Percentiles rank a stretch among this genome's conserved stretches.
phyloP scores from a whole-genome alignment of 2,329 filamentous ascomycete genomes.

The Colletotrichum liaoningense region DNA sequence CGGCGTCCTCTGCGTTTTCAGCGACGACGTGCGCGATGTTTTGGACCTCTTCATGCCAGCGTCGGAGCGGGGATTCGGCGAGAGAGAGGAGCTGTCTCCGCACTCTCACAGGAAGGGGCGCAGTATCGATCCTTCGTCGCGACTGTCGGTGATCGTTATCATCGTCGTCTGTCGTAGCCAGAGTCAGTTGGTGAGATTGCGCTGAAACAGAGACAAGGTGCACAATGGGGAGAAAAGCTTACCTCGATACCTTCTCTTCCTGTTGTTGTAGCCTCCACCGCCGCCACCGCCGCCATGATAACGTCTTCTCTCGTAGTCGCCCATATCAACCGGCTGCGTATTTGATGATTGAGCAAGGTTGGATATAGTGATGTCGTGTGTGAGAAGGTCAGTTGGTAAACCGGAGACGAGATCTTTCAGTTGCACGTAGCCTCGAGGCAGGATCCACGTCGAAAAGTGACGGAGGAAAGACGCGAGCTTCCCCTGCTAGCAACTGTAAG shows the following conservation, averaged over 20 bases:
- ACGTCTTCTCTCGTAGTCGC: constrained; percentile 69
- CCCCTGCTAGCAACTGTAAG: constrained; percentile 28
- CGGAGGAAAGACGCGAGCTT: constrained; percentile 24
- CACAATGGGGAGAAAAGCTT: constrained; percentile 41
- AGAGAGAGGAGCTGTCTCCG: constrained; percentile 83
- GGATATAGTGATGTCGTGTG: neutral
- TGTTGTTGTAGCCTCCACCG: constrained; percentile 68
- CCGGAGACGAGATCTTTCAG: neutral
- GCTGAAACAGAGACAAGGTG: neutral
- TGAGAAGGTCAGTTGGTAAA: neutral
- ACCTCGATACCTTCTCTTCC: constrained; percentile 88
- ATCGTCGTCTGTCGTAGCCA: constrained; percentile 72
- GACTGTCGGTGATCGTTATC: constrained; percentile 76
- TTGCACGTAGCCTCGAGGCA: constrained; percentile 14
- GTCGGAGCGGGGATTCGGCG: constrained; percentile 83
- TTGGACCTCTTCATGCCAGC: constrained; percentile 82
- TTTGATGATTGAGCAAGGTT: neutral
- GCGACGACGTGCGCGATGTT: constrained; percentile 80
- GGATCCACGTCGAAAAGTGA: constrained; percentile 34
- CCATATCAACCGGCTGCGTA: constrained; percentile 50
- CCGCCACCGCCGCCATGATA: constrained; percentile 55
- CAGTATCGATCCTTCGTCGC: constrained; percentile 78
- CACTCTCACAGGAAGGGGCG: constrained; percentile 75
- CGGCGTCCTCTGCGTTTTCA: constrained; percentile 88
- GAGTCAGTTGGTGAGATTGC: constrained; percentile 6